These are phyloP conservation scores for Trichosporon sp. DNA, from an alignment of 1,284 basidiomycete genomes.

Conservation along the genomic window DNA sequence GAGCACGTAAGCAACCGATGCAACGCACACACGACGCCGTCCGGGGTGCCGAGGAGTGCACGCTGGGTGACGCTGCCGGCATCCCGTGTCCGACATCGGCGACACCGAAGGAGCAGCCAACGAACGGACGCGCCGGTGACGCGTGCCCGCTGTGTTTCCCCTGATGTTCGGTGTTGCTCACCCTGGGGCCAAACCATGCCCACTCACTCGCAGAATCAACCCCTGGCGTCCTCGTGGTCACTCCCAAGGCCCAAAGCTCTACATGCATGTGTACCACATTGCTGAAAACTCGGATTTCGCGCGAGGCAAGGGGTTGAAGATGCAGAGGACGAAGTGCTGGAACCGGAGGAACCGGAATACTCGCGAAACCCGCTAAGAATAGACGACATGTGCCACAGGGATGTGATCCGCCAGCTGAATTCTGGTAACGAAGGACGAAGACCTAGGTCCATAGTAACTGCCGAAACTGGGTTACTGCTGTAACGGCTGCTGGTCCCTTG, in stretches of 20 bases:
- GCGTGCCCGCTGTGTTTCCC: background rate
- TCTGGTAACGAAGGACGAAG: constrained; percentile 11
- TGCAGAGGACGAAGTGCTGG: background rate
- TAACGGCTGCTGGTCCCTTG: background rate
- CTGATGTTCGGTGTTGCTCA: background rate
- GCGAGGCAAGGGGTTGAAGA: background rate
- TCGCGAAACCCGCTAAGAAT: background rate
- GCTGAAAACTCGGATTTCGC: background rate
- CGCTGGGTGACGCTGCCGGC: background rate
- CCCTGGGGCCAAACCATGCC: background rate
- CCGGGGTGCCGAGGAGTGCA: background rate
- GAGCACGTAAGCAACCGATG: background rate
- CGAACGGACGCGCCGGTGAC: background rate
- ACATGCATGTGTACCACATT: background rate
- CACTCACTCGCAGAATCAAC: background rate
- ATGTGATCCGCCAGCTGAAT: background rate
- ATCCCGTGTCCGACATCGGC: constrained; percentile 8
- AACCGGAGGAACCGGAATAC: background rate
- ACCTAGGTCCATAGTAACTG: background rate
- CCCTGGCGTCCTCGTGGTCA: background rate
- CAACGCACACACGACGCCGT: background rate
- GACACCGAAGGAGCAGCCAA: background rate
- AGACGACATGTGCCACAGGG: background rate
- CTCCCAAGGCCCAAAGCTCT: background rate
- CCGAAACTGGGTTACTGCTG: constrained; percentile 10